Base-by-base conservation (phyloP, 768 basidiomycete species). In the Tremella mesenterica region DNA sequence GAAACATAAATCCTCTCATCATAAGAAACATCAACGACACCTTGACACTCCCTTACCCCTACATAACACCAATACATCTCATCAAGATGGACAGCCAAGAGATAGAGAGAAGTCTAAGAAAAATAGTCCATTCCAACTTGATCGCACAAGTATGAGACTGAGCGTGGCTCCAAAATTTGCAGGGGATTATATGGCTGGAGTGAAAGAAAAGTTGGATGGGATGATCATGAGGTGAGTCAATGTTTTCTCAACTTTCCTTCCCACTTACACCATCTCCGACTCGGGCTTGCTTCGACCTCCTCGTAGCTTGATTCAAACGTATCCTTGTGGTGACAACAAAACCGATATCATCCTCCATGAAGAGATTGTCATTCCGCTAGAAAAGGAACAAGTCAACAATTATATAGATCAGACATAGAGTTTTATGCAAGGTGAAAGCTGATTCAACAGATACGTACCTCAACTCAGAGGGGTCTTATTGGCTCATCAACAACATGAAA, bases 191-290 rank as follows among this genome's bases (percentile, higher is more conserved):
- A 76, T 79, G 9, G 76, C 73, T 34, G 92, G 92, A 6, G 86
- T 82, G 16, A 82, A 85, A 66, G 89, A 96, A 74, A 83, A 91
- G 81, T 76, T 96, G 16, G 90, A 96, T 73, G 87, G 86, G 7
- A 85, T 95, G 85, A 75, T 93, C 13, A 93, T 96, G 92, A 83
- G 87, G 92, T 91, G 66, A 62, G 80, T 74, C 45, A 28, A 27
- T 14, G n/a, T n/a, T 25, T 20, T 43, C 16, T 28, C n/a, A 7
- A 1, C n/a, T 44, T 30, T 20, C 41, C 39, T 36, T 4, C 48
- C 27, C 38, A 4, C 30, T 34, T 28, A n/a, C n/a, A n/a, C n/a
- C n/a, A n/a, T n/a, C n/a, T n/a, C n/a, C n/a, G n/a, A n/a, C n/a
- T n/a, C n/a, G n/a, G n/a, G 14, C 18, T 53, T 48, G 20, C 34